These are phyloP conservation scores for Nakaseomyces delphensis DNA, from an alignment of 1,139 yeast genomes.

Conservation along the genomic window DNA sequence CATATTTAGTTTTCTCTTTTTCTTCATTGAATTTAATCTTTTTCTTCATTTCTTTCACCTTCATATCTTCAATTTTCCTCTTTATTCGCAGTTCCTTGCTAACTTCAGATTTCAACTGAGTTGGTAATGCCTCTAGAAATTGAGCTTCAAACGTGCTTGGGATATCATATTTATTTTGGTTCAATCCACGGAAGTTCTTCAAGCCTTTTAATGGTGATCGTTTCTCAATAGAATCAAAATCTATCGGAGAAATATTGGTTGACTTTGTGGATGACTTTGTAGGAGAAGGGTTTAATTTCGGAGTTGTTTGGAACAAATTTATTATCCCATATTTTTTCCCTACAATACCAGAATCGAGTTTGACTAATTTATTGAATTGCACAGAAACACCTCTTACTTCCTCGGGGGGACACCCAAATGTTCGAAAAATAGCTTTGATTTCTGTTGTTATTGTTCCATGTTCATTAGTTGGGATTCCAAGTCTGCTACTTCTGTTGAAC, in stretches of 20 bases:
- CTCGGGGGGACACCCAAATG: conserved; percentile 49
- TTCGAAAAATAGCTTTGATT: conserved; percentile 47
- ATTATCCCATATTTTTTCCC: conserved; percentile 12
- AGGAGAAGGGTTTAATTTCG: background rate
- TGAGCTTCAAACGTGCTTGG: conserved; percentile 19
- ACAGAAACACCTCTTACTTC: conserved; percentile 78
- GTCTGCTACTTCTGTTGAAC: conserved; percentile 46
- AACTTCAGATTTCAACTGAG: conserved; percentile 28
- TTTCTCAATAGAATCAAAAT: conserved; percentile 2
- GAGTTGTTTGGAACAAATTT: conserved; percentile 1
- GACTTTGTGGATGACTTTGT: conserved; percentile 1
- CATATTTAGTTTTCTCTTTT: conserved; percentile 17
- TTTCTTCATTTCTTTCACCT: conserved; percentile 16
- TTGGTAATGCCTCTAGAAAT: conserved; percentile 25
- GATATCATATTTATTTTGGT: conserved; percentile 3
- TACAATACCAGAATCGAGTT: conserved; percentile 11
- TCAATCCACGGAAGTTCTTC: background rate
- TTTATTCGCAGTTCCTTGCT: conserved; percentile 27
- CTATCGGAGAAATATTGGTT: conserved; percentile 5
- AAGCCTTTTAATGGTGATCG: conserved; percentile 1
- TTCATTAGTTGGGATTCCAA: conserved; percentile 62
- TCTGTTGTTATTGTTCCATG: conserved; percentile 54
- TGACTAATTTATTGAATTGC: conserved; percentile 47
- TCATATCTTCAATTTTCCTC: conserved; percentile 32
- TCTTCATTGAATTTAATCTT: conserved; percentile 30